Percentiles rank a stretch among this genome's conserved stretches.
Evolutionary conservation across 495 filamentous ascomycete genomes (phyloP).

Genomic region (Apiosordaria backusii): DNA sequence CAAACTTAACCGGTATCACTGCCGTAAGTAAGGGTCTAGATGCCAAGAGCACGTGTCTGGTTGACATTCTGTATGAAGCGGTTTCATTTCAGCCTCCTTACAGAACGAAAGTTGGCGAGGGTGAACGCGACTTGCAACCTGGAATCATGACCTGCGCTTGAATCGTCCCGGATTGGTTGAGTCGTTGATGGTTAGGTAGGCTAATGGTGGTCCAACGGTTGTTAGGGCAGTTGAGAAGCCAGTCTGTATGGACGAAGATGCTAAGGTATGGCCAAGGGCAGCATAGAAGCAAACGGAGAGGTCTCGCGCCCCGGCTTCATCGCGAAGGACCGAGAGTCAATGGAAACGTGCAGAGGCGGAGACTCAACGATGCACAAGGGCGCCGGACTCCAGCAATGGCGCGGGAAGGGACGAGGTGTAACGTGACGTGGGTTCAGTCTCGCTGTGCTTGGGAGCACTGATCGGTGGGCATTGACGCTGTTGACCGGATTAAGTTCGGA

Average conservation of each 20-base stretch:
- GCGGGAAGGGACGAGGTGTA: neutral
- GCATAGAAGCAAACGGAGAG: neutral
- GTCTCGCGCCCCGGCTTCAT: neutral
- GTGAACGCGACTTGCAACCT: too few species aligned
- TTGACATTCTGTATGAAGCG: neutral
- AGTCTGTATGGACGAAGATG: neutral
- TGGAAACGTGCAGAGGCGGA: constrained; percentile 1
- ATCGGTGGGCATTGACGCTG: neutral
- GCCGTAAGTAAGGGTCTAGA: neutral
- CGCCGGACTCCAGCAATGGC: neutral
- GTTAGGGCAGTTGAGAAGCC: neutral
- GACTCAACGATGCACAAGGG: neutral
- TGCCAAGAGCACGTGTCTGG: neutral
- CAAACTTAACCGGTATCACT: neutral
- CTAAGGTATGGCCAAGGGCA: neutral
- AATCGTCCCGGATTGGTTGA: neutral
- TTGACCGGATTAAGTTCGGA: neutral
- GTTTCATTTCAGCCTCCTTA: neutral
- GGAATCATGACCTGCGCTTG: neutral
- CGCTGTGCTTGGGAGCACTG: neutral
- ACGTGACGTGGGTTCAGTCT: neutral
- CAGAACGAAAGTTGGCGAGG: neutral
- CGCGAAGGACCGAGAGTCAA: neutral
- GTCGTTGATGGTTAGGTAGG: neutral
- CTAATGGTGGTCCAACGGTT: neutral